phyloP scores from a whole-genome alignment of 805 yeast genomes.

The Tetrapisispora namnaoensis region DNA sequence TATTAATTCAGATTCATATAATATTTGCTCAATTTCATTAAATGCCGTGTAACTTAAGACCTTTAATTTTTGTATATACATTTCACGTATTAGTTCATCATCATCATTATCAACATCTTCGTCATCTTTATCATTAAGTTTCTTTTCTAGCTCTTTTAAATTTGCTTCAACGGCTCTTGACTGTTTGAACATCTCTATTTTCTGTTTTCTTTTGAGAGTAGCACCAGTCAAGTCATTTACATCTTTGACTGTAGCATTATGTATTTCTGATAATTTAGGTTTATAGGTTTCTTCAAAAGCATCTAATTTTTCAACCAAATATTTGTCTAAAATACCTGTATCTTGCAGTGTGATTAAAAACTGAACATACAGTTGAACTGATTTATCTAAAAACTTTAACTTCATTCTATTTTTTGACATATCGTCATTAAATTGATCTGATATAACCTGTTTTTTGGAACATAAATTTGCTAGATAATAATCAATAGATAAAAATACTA shows the following conservation, averaged over 20 bases:
- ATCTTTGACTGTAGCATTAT: constrained; percentile 9
- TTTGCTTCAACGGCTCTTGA: constrained; percentile 45
- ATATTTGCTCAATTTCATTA: constrained; percentile 43
- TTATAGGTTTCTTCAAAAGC: constrained; percentile 31
- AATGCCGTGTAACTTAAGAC: constrained; percentile 46
- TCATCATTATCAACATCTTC: constrained; percentile 41
- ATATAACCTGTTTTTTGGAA: constrained; percentile 21
- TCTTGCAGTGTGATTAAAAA: constrained; percentile 38
- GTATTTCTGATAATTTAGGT: constrained; percentile 32
- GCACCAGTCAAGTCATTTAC: constrained; percentile 18
- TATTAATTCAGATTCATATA: constrained; percentile 62
- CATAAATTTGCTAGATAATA: constrained; percentile 43
- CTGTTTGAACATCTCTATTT: constrained; percentile 55
- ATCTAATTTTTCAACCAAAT: constrained; percentile 33
- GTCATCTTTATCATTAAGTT: constrained; percentile 26
- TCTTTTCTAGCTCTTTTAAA: constrained; percentile 33
- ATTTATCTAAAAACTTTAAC: constrained; percentile 32
- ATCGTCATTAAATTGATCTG: constrained; percentile 5
- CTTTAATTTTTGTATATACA: constrained; percentile 47
- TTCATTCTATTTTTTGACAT: constrained; percentile 16
- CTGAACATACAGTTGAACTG: constrained; percentile 37
- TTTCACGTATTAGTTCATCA: constrained; percentile 52
- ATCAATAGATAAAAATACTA: constrained; percentile 51
- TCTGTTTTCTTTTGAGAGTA: constrained; percentile 50
- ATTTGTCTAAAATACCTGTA: constrained; percentile 35